Base-by-base conservation (phyloP, 1,284 basidiomycete species). In the Clitocybe nebularis region DNA sequence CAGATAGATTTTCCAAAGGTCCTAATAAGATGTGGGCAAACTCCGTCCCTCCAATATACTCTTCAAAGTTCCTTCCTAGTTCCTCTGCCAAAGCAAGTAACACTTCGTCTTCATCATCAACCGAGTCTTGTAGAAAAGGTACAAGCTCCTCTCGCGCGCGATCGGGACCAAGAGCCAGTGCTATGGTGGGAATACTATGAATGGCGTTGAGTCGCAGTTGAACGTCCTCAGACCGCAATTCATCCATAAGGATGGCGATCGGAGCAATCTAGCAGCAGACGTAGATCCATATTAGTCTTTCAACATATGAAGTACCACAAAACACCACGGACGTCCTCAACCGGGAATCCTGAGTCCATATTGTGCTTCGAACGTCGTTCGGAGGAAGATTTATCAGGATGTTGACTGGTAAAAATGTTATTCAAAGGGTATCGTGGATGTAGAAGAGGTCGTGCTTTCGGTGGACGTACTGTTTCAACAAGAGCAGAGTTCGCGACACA, bases 101-200 rank as follows among this genome's bases (percentile, higher is more conserved):
- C 21, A 99, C 95, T 63, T 99, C 96, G 64, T 99, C 96, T 69
- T 99, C 96, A 61, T 99, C 96, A 66, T 99, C 96, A 54, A 99
- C 84, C 25, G 93, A 96, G 61, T 99, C 95, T 70, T 93, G 89
- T 45, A 99, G 78, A 73, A 99, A 99, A 1, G 94, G 92, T 52
- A 99, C 83, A 51, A 99, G 81, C 66, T 99, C 96, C 48, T 95
- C 91, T 50, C 96, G 84, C 24, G 95, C 89, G 51, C 96, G 88
- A 72, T 96, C 89, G 22, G 93, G 86, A 9, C 96, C 96, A 39
- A 99, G 79, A 28, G 96, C 96, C 49, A 99, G 81, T 2, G 96
- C 96, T 68, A 99, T 99, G 42, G 96, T 99, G 48, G 93, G 94
- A 60, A 99, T 82, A 65, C 95, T 92, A 68, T 96, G 93, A 56